Conservation (phyloP, 2,329 filamentous ascomycete genomes). For the Beauveria brongniartii region DNA sequence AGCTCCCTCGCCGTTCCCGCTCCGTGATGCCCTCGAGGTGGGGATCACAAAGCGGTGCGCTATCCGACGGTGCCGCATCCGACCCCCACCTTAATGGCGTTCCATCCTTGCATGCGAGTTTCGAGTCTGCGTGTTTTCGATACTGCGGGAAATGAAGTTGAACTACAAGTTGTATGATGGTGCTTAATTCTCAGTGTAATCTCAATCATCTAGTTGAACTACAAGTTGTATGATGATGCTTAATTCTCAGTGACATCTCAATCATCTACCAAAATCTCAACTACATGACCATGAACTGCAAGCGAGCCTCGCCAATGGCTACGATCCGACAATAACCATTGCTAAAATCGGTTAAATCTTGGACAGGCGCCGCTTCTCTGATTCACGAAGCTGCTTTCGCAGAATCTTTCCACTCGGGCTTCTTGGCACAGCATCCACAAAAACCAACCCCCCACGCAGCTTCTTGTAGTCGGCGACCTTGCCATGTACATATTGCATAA, state of each 20-base stretch:
- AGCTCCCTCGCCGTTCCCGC: no score
- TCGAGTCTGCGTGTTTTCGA: no score
- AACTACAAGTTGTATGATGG: no score
- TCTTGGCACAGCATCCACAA: conserved; percentile 60
- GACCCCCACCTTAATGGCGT: neutral
- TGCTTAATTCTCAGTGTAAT: no score
- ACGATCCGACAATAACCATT: neutral
- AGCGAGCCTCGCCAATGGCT: no score
- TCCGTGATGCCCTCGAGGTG: neutral
- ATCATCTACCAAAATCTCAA: no score
- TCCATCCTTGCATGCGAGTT: no score
- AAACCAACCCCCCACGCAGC: conserved; percentile 59
- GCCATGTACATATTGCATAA: conserved; percentile 19
- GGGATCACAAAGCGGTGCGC: neutral
- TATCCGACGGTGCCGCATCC: conserved; percentile 6
- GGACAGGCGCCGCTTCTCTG: conserved; percentile 20
- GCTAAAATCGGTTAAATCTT: neutral
- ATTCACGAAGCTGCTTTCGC: conserved; percentile 29
- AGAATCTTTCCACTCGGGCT: conserved; percentile 47
- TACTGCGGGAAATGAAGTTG: no score
- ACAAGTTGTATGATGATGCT: no score
- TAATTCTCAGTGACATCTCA: no score
- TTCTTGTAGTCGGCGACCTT: conserved; percentile 50
- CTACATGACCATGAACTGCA: no score
- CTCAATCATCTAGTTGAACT: no score